Percentiles rank a stretch among this genome's conserved stretches.
phyloP scores from a whole-genome alignment of 73 alveolate genomes.

The Paraurostyla sp. region DNA sequence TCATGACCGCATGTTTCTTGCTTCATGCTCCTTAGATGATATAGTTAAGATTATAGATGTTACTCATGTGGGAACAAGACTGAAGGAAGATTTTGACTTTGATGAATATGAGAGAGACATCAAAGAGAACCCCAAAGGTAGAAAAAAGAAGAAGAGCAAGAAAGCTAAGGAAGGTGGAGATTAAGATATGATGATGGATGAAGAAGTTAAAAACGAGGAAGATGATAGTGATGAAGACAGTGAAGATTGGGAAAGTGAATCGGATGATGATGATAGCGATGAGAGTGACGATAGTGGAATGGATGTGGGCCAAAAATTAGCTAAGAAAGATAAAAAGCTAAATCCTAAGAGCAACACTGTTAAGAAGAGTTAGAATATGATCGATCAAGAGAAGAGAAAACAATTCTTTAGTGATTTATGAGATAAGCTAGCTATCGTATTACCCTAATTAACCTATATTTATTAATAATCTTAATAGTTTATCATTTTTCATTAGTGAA shows the following conservation, averaged over 20 bases:
- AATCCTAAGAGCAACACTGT: conserved; percentile 59
- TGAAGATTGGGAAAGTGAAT: conserved; percentile 63
- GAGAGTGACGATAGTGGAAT: conserved; percentile 68
- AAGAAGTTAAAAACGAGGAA: conserved; percentile 62
- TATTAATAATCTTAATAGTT: not conserved
- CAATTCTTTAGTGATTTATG: conserved; percentile 77
- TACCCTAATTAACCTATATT: not conserved
- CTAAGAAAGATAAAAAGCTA: conserved; percentile 65
- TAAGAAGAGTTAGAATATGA: conserved; percentile 56
- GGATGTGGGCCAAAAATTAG: conserved; percentile 52
- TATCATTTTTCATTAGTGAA: not conserved
- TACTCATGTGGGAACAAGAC: conserved; percentile 54
- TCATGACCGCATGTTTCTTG: conserved; percentile 69
- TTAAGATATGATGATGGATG: conserved; percentile 69
- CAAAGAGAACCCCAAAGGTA: conserved; percentile 50
- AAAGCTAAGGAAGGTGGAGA: conserved; percentile 56
- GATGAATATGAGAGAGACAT: conserved; percentile 70
- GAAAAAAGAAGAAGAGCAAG: conserved; percentile 63
- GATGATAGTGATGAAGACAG: conserved; percentile 45
- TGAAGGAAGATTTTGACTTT: conserved; percentile 75
- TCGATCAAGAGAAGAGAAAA: conserved; percentile 71
- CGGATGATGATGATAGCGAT: conserved; percentile 81
- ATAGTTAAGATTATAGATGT: conserved; percentile 89
- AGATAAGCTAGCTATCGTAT: not conserved
- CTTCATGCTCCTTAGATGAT: conserved; percentile 85